Percentiles rank a stretch among this genome's conserved stretches.
Conservation (phyloP, 208 protist genomes). For the Wallacemonas sp. region DNA sequence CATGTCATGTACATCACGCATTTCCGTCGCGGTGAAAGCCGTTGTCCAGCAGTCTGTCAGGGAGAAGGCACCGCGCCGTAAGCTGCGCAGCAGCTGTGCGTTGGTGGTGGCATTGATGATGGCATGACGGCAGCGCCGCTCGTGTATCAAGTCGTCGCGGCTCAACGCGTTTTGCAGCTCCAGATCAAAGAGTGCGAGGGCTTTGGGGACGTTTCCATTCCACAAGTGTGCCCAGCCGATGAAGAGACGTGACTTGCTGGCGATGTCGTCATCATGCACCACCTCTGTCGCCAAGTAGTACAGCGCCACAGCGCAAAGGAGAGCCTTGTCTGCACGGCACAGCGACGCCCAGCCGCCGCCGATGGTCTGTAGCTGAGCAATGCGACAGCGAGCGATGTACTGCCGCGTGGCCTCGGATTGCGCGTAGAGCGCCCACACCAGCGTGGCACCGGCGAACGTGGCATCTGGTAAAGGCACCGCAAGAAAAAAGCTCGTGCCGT, state of each 20-base stretch:
- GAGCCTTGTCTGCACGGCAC: slow-evolving; percentile 51
- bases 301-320: slow-evolving; percentile 56
- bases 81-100: slow-evolving; percentile 12
- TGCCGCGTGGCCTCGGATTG: slow-evolving; percentile 50
- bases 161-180: slow-evolving; percentile 32
- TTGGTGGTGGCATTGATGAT: slow-evolving; percentile 46
- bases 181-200: slow-evolving; percentile 40
- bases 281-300: slow-evolving; percentile 28
- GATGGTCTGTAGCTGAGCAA: slow-evolving; percentile 65
- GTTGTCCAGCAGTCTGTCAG: slow-evolving; percentile 41
- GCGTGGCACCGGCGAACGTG: slow-evolving; percentile 38
- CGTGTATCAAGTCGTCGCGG: slow-evolving; percentile 39
- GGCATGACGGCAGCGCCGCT: slow-evolving; percentile 60
- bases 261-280: slow-evolving; percentile 43
- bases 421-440: slow-evolving; percentile 40
- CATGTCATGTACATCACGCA: neutral
- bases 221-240: slow-evolving; percentile 75
- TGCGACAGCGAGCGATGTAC: slow-evolving; percentile 38
- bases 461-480: slow-evolving; percentile 35
- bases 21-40: slow-evolving; percentile 17
- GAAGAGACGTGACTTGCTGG: slow-evolving; percentile 65
- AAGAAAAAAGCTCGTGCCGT: slow-evolving; percentile 21
- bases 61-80: slow-evolving; percentile 25
- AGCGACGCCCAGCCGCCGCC: slow-evolving; percentile 82
- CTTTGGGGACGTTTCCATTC: slow-evolving; percentile 39